Evolutionary conservation across 257 asterid genomes (phyloP), one percentile per base, ranked within the genome.

Genomic region (Jacaranda copaia): DNA sequence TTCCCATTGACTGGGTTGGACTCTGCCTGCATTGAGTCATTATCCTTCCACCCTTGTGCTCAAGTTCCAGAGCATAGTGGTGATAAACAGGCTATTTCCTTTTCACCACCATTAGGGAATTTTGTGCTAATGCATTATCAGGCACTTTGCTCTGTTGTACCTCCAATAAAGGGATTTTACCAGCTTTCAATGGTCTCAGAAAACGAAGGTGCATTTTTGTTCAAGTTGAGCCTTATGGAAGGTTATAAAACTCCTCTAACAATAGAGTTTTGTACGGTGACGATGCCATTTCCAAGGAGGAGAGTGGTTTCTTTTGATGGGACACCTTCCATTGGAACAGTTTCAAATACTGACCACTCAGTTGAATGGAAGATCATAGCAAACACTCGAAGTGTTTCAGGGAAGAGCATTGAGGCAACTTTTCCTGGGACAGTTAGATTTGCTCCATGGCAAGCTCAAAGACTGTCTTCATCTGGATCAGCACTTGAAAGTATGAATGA

Each of bases 141-240:
- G 85, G 91, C 96, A 35, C 85, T 80, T 72, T 89, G 93, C 77
- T 82, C 90, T 67, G 70, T 89, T 81, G 96, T 94, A 46, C 98
- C 97, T 79, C 99, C 98, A 20, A 78, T 94, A 72, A 91, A 92
- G 86, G 99, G 99, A 68, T 94, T 94, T 82, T 94, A 94, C 88
- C 99, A 94, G 89, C 96, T 94, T 49, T 94, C 99, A 38, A 92
- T 94, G 99, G 98, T 94, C 65, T 94, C 99, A 8, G 99, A 92
- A 83, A 93, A 94, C 82, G 99, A 94, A 84, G 99, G 99, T 77
- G 99, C 99, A 12, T 94, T 94, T 86, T 84, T 94, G 82, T 94
- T 92, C 81, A 92, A 80, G 88, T 85, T 94, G 85, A 85, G 93
- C 83, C 89, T 94, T 80, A 82, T 93, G 97, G 99, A 94, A 84